Base-by-base conservation (phyloP, 176 grass and related monocot genomes). In the Areca catechu region DNA sequence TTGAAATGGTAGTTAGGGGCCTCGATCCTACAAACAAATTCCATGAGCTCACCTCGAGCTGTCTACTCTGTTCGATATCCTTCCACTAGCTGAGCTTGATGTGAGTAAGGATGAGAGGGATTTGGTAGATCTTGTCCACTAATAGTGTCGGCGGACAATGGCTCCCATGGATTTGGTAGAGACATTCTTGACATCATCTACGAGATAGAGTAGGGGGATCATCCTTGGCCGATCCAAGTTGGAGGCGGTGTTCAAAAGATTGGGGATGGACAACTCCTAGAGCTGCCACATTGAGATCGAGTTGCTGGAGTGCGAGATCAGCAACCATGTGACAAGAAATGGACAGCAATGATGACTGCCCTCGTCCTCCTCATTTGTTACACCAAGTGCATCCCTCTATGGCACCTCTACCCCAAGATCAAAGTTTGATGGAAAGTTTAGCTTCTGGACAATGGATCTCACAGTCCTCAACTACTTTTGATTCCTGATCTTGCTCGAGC, bases 401-500 rank as follows among this genome's bases (percentile, higher is more conserved):
- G 80, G 83, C 64, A 70, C 87, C 10, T 77, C 83, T 21, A 85
- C 87, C 49, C 81, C 76, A 1, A 58, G 73, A 52, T 73, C 65
- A 0, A 83, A 85, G 23, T 74, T 74, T 29, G 74, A 0, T 76
- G 74, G 5, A 21, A 22, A 34, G 10, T 28, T 19, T 48, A 10
- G 24, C 69, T 61, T 51, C 58, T 70, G 54, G 9, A 54, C 16
- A 7, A 3, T 15, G 1, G 69, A 60, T 15, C 24, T 58, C 7
- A 34, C 73, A 34, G 83, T 82, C 23, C 87, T 84, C 0, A 60
- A 48, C 60, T 80, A 97, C 65, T 90, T 97, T 63, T 76, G 83
- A 12, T 97, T 87, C 87, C 81, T 83, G 3, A 91, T 97, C 72
- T 82, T 83, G 0, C 93, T 97, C 51, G 87, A 97, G 10, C 66